These are phyloP conservation scores for Pseudogymnoascus sp. DNA, from an alignment of 2,329 filamentous ascomycete species.

Conservation along the genomic window DNA sequence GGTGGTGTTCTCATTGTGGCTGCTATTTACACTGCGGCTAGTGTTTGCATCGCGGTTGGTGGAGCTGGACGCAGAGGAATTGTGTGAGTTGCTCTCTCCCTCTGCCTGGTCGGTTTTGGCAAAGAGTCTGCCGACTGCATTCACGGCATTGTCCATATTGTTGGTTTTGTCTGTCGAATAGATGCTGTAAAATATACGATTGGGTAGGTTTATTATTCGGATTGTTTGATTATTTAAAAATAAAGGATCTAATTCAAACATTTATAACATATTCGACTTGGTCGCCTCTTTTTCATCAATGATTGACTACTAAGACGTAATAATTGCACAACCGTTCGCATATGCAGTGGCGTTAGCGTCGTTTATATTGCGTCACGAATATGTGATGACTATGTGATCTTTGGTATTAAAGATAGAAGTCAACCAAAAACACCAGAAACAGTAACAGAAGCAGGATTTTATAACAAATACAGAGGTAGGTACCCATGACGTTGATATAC, in stretches of 20 bases:
- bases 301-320: not conserved
- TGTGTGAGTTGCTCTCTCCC: not conserved
- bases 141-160: constrained; percentile 18
- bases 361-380: not conserved
- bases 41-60: not conserved
- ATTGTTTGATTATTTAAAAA: not conserved
- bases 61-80: not conserved
- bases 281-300: not conserved
- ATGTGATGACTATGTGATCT: not conserved
- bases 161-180: not conserved
- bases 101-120: constrained; percentile 10
- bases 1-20: not conserved
- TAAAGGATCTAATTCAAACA: not conserved
- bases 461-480: not conserved
- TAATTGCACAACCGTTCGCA: constrained; percentile 1
- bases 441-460: not conserved
- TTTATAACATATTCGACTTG: not conserved
- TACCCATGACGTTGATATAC: not conserved
- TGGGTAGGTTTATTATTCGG: not conserved
- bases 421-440: not conserved
- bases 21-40: not conserved
- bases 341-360: not conserved
- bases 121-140: constrained; percentile 18
- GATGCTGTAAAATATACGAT: not conserved
- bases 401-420: not conserved